Evolutionary conservation across 805 yeast species (phyloP).

Genomic region (Saccharomycopsis fodiens): DNA sequence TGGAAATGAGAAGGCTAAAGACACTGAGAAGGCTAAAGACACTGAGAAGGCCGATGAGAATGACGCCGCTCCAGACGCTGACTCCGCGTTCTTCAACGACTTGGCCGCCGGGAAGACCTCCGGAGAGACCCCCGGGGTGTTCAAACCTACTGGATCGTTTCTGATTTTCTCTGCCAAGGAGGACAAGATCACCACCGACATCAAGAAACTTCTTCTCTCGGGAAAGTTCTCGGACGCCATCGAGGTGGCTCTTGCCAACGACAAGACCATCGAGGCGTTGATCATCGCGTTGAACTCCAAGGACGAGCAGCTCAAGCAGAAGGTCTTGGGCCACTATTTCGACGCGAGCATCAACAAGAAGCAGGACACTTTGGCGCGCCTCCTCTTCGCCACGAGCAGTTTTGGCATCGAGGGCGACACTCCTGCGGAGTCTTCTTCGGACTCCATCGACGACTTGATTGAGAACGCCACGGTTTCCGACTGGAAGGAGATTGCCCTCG

Average conservation of each 20-base stretch:
- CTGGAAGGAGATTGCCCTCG: conserved; percentile 78
- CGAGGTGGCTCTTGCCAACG: conserved; percentile 53
- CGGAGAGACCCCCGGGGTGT: conserved; percentile 1
- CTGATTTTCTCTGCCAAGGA: conserved; percentile 39
- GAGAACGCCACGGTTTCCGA: conserved; percentile 65
- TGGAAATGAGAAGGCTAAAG: conserved; percentile 30
- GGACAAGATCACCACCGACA: conserved; percentile 24
- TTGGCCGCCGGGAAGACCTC: conserved; percentile 1
- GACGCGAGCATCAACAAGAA: conserved; percentile 37
- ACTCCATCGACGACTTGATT: conserved; percentile 60
- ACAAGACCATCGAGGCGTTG: conserved; percentile 69
- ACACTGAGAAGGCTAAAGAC: conserved; percentile 25
- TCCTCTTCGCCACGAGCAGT: conserved; percentile 38
- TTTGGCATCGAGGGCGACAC: conserved; percentile 40
- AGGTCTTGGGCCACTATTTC: conserved; percentile 69
- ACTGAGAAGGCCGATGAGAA: conserved; percentile 16
- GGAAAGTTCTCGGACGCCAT: conserved; percentile 67
- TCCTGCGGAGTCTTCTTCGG: conserved; percentile 14
- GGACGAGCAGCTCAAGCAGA: conserved; percentile 47
- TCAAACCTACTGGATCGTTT: conserved; percentile 49
- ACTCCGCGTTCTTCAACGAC: conserved; percentile 20
- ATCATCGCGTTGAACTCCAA: conserved; percentile 60
- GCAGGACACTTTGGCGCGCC: conserved; percentile 57
- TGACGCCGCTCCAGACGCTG: no score
- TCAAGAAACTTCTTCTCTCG: conserved; percentile 45